Evolutionary conservation across 176 grass and related monocot species (phyloP), one percentile per base, ranked within the genome.

Genomic region (Saccharum officinarum): DNA sequence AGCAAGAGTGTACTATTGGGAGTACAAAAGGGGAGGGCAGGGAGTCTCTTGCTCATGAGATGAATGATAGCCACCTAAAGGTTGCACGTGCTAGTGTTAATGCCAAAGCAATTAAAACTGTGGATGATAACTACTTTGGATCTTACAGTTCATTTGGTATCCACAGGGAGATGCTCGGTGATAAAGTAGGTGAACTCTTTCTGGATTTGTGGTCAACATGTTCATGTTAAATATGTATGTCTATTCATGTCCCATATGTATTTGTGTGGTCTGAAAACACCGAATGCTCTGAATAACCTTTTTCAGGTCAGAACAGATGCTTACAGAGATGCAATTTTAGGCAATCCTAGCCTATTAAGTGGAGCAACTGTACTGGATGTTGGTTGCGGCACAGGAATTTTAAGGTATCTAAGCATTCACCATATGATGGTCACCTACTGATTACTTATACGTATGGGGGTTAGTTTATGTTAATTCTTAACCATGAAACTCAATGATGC

Each of bases 331-430:
- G 97, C 97, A 9, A 86, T 99, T 76, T 77, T 92, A 71, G 86
- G 73, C 23, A 96, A 99, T 79, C 93, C 88, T 75, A 91, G 77
- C 84, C 93, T 99, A 26, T 78, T 96, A 69, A 92, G 74, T 77
- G 79, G 86, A 76, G 88, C 93, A 69, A 72, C 75, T 75, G 90
- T 99, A 78, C 79, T 99, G 76, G 97, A 99, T 92, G 97, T 99
- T 90, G 97, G 97, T 87, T 99, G 97, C 71, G 97, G 97, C 69
- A 96, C 93, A 28, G 93, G 97, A 79, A 99, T 99, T 82, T 61
- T 99, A 88, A 96, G 97, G 97, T 99, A 82, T 57, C 37, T 39
- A 65, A 25, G 26, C 8, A 75, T 52, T 52, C 31, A 33, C 26
- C 10, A 14, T 61, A 78, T 14, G 30, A 38, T 80, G 64, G 18